Evolutionary conservation across 192 early-diverging fungal genomes (phyloP), one percentile per base, ranked within the genome.

Genomic region (Backusella psychrophila): DNA sequence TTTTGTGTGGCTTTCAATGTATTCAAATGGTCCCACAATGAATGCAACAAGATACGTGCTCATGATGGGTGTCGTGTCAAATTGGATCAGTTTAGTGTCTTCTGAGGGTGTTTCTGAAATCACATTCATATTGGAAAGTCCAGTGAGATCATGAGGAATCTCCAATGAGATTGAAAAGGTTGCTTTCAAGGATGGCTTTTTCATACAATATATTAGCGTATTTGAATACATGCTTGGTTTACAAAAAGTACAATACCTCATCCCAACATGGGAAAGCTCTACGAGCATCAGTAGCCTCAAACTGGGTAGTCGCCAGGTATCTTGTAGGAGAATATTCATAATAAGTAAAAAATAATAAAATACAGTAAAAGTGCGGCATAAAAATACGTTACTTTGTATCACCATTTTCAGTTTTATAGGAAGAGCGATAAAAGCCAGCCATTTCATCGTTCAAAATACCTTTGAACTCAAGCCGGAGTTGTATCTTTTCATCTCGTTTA

Each of bases 261-360:
- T 99, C 97, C 91, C 92, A 98, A 81, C 92, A 98, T 14, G 97
- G 97, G 81, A 99, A 94, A 15, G 93, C 91, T 39, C 94, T 90
- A 72, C 97, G 92, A 21, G 93, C 93, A 77, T 96, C 92, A 35
- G 95, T 95, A 14, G 96, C 88, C 88, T 98, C 95, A 76, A 98
- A 99, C 81, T 99, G 97, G 6, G 98, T 98, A 14, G 93, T 93
- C 9, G 94, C 96, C 77, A 99, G 86, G 82, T 92, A 89, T 81
- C 89, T 91, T 34, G 8, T 34, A 36, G 33, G 3, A 77, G 35
- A 4, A 42, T 42, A 26, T 53, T 53, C 6, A 53, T 53, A 26
- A 12, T 9, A 12, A 56, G 53, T 19, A 23, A n/a, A 53, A 11
- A 23, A 38, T 9, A 11, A 12, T 11, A 9, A 1, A 9, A 38